These are phyloP conservation scores for Biscogniauxia marginata DNA, from an alignment of 2,329 filamentous ascomycete species.

Conservation along the genomic window DNA sequence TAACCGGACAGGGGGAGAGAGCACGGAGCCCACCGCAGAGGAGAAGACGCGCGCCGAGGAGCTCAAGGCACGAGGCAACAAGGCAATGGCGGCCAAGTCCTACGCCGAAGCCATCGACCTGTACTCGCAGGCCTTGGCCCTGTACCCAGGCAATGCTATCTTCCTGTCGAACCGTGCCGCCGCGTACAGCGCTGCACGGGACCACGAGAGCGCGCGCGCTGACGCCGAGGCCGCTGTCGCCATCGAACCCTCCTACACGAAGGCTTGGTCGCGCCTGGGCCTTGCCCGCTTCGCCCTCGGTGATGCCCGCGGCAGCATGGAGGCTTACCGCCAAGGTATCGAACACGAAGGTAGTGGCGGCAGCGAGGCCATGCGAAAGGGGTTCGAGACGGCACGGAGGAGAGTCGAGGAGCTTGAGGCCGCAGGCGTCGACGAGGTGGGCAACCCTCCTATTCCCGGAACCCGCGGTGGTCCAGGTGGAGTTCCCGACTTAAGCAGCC, in stretches of 20 bases:
- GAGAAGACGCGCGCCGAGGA: conserved; percentile 80
- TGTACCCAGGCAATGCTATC: conserved; percentile 85
- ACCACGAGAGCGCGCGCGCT: conserved; percentile 79
- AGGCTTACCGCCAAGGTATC: conserved; percentile 91
- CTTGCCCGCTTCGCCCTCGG: conserved; percentile 89
- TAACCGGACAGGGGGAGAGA: conserved; percentile 14
- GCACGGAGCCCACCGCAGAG: conserved; percentile 45
- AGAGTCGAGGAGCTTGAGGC: conserved; percentile 77
- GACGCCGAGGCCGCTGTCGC: conserved; percentile 90
- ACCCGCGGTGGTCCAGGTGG: conserved; percentile 53
- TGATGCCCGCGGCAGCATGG: conserved; percentile 87
- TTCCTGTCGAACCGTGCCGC: conserved; percentile 98
- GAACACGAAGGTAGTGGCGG: conserved; percentile 92
- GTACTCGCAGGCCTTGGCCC: conserved; percentile 82
- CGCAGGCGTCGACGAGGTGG: conserved; percentile 47
- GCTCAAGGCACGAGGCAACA: conserved; percentile 88
- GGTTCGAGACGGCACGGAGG: conserved; percentile 88
- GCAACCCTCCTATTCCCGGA: conserved; percentile 40
- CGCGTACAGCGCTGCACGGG: conserved; percentile 79
- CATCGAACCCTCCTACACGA: conserved; percentile 90
- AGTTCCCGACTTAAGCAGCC: conserved; percentile 67
- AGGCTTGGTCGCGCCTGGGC: conserved; percentile 93
- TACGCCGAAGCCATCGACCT: conserved; percentile 78
- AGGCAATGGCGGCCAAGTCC: conserved; percentile 92
- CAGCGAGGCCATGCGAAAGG: conserved; percentile 96